Evolutionary conservation across 352 stramenopile species (phyloP).

Genomic region (Chrysophaeum taylorii): DNA sequence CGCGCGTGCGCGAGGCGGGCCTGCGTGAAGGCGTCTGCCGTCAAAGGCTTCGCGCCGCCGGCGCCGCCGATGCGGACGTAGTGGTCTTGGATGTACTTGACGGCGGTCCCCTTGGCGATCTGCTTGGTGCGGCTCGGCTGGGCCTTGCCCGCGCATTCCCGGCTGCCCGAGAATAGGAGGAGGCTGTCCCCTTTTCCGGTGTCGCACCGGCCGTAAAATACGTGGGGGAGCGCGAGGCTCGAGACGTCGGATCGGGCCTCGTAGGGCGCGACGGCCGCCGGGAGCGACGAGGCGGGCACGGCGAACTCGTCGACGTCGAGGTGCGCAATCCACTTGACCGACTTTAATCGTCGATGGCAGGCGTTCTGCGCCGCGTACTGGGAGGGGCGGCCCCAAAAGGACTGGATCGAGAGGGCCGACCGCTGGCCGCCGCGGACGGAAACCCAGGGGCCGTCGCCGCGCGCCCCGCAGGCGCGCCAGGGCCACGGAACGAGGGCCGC

Average conservation of each 20-base stretch:
- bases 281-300: background rate
- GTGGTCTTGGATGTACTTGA: background rate
- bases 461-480: background rate
- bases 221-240: background rate
- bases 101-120: background rate
- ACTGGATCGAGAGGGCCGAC: background rate
- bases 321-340: background rate
- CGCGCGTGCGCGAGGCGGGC: background rate
- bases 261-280: background rate
- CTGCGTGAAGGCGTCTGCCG: background rate
- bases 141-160: background rate
- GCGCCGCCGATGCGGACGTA: background rate
- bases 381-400: background rate
- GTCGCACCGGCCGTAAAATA: background rate
- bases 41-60: background rate
- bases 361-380: constrained; percentile 10
- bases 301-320: background rate
- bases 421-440: background rate
- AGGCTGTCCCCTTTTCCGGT: background rate
- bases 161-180: background rate
- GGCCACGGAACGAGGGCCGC: background rate
- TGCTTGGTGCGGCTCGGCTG: background rate
- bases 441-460: background rate
- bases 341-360: background rate
- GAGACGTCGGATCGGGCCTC: background rate